phyloP scores from a whole-genome alignment of 2,329 filamentous ascomycete species.

The Beauveria varroae region DNA sequence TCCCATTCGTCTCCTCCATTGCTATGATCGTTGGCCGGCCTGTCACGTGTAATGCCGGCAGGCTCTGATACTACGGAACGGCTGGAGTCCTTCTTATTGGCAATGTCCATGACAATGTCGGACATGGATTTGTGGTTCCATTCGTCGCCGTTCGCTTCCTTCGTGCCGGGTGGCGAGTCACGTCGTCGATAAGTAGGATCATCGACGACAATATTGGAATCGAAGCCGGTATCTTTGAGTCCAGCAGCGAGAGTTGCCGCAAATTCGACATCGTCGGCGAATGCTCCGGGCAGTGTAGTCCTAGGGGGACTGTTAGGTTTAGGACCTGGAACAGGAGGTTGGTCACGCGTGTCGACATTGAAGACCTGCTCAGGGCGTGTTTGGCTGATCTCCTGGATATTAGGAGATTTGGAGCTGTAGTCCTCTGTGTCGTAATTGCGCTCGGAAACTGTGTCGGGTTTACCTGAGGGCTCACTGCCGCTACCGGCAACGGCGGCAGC shows the following conservation, averaged over 20 bases:
- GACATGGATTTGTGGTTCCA: slow-evolving; percentile 43
- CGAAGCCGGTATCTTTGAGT: slow-evolving; percentile 61
- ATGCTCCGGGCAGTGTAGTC: slow-evolving; percentile 55
- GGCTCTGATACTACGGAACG: slow-evolving; percentile 23
- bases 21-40: slow-evolving; percentile 16
- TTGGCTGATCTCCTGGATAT: slow-evolving; percentile 16
- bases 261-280: slow-evolving; percentile 61
- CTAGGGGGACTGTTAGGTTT: slow-evolving; percentile 43
- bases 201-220: slow-evolving; percentile 62
- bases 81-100: slow-evolving; percentile 23
- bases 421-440: slow-evolving; percentile 15
- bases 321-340: slow-evolving; percentile 47
- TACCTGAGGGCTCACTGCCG: slow-evolving; percentile 28
- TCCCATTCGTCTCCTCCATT: slow-evolving; percentile 19
- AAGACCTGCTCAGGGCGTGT: slow-evolving; percentile 18
- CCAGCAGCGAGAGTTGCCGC: slow-evolving; percentile 63
- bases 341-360: slow-evolving; percentile 33
- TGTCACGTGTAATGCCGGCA: slow-evolving; percentile 42
- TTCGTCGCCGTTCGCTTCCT: slow-evolving; percentile 33
- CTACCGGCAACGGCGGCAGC: slow-evolving; percentile 41
- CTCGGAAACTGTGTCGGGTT: slow-evolving; percentile 20
- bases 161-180: slow-evolving; percentile 55
- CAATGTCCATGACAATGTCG: slow-evolving; percentile 39
- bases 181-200: slow-evolving; percentile 56
- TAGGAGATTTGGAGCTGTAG: slow-evolving; percentile 10